Percentiles rank a stretch among this genome's conserved stretches.
Evolutionary conservation across 192 early-diverging fungal species (phyloP).

Genomic region (Umbelopsis ramanniana): DNA sequence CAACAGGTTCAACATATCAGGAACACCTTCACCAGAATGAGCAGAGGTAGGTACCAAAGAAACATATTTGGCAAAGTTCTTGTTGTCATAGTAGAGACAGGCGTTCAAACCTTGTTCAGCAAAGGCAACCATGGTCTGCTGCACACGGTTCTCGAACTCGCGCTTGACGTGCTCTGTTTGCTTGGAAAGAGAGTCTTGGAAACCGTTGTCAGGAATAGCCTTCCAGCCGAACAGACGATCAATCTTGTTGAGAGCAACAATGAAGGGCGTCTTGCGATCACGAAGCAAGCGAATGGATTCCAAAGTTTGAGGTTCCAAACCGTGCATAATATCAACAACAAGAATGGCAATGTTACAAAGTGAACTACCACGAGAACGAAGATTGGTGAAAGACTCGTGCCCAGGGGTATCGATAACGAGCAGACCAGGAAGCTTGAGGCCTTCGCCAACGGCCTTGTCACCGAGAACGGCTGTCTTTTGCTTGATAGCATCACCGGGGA

Average conservation of each 20-base stretch:
- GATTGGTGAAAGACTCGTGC: constrained; percentile 98
- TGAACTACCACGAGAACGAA: constrained; percentile 93
- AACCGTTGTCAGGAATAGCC: constrained; percentile 77
- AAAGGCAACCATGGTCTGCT: constrained; percentile 81
- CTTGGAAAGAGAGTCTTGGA: constrained; percentile 74
- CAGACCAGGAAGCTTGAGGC: constrained; percentile 91
- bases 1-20: constrained; percentile 93
- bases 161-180: constrained; percentile 75
- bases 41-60: constrained; percentile 98
- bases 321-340: constrained; percentile 99
- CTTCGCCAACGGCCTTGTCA: constrained; percentile 34
- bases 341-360: constrained; percentile 99
- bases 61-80: constrained; percentile 92
- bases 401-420: constrained; percentile 98
- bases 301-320: constrained; percentile 96
- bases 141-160: constrained; percentile 87
- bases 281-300: constrained; percentile 93
- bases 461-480: constrained; percentile 85
- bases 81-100: constrained; percentile 92
- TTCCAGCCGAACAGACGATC: constrained; percentile 97
- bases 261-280: constrained; percentile 95
- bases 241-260: constrained; percentile 99
- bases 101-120: constrained; percentile 97
- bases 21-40: constrained; percentile 97
- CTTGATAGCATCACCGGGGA: constrained; percentile 94